Conservation (phyloP, 257 asterid genomes). For the Nicotiana paniculata region DNA sequence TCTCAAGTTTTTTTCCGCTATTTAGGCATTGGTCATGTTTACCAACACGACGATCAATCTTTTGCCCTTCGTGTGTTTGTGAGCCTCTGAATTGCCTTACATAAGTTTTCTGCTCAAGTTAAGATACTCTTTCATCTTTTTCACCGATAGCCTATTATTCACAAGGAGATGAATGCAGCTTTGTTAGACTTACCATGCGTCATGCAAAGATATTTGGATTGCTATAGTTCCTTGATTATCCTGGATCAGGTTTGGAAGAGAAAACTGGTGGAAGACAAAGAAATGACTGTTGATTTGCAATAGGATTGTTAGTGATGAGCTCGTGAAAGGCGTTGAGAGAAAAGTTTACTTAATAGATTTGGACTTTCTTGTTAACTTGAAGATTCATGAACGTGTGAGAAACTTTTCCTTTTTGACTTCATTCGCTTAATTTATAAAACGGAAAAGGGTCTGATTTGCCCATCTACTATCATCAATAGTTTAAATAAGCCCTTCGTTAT, state of each 20-base stretch:
- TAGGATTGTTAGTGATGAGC: neutral
- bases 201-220: neutral
- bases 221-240: neutral
- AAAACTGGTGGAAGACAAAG: neutral
- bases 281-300: neutral
- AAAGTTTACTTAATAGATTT: neutral
- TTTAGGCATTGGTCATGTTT: too few species aligned
- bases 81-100: too few species aligned
- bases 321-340: too few species aligned
- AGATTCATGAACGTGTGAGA: neutral
- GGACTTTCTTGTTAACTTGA: neutral
- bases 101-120: too few species aligned
- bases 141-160: neutral
- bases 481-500: too few species aligned
- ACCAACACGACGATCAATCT: too few species aligned
- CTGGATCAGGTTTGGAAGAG: neutral
- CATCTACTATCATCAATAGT: too few species aligned
- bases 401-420: too few species aligned
- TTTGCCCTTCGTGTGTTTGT: too few species aligned
- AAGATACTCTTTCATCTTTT: neutral
- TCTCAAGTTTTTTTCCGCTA: too few species aligned
- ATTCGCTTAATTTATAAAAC: too few species aligned
- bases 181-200: neutral
- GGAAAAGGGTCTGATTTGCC: too few species aligned
- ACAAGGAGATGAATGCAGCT: neutral